Conservation (phyloP, 2,329 filamentous ascomycete genomes). For the Dactylonectria macrodidyma region DNA sequence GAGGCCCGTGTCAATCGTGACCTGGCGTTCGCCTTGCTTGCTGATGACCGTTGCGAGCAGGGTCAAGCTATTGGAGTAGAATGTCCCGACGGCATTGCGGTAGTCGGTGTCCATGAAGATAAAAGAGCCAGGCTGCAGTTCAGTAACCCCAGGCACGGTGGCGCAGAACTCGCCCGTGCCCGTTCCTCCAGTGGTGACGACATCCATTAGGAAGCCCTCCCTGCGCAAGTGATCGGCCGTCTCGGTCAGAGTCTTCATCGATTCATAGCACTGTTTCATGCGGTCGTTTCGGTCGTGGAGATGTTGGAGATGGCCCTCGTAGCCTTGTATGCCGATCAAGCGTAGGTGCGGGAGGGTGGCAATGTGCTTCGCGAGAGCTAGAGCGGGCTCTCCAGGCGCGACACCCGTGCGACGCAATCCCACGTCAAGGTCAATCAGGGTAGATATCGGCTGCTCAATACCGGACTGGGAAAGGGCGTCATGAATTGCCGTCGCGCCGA, state of each 20-base stretch:
- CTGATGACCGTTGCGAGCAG: conserved; percentile 31
- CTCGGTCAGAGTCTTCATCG: conserved; percentile 33
- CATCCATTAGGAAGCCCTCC: conserved; percentile 24
- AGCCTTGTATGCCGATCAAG: conserved; percentile 38
- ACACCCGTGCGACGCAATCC: conserved; percentile 32
- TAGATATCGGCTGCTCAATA: background rate
- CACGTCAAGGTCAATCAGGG: conserved; percentile 36
- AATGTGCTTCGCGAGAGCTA: conserved; percentile 29
- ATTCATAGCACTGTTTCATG: conserved; percentile 29
- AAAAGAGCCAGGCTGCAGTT: conserved; percentile 69
- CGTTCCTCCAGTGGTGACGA: conserved; percentile 39
- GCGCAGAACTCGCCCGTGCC: conserved; percentile 63
- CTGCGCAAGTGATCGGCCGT: conserved; percentile 8
- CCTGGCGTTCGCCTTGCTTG: conserved; percentile 37
- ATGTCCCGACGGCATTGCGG: conserved; percentile 64
- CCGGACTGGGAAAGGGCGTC: conserved; percentile 20
- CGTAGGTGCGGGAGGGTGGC: conserved; percentile 16
- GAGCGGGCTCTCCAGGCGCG: background rate
- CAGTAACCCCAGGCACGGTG: conserved; percentile 64
- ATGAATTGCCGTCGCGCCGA: conserved; percentile 31
- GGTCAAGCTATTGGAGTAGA: conserved; percentile 60
- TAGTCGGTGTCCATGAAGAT: conserved; percentile 73
- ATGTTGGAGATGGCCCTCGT: conserved; percentile 40
- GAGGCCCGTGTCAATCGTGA: conserved; percentile 37
- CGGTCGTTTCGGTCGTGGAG: conserved; percentile 35